Conservation (phyloP, 2,329 filamentous ascomycete genomes). For the Hypoxylon sp. region DNA sequence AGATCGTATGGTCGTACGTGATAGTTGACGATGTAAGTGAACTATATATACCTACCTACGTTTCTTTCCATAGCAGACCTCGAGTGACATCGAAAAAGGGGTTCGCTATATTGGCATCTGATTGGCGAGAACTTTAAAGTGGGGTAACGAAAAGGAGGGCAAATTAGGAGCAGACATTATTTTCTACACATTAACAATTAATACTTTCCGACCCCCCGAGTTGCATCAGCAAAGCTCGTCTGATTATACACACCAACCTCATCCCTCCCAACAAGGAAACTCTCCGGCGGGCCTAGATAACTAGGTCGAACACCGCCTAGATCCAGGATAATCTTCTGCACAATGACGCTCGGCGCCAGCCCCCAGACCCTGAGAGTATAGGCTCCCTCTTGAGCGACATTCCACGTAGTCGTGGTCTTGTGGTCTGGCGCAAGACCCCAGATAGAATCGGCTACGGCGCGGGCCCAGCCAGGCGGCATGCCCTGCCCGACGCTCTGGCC, state of each 20-base stretch:
- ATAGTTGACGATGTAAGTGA: background rate
- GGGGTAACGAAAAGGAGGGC: too few species aligned
- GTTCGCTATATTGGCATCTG: background rate
- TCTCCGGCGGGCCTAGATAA: conserved; percentile 71
- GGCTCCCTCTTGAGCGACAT: conserved; percentile 59
- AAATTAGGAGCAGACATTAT: background rate
- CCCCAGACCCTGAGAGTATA: conserved; percentile 68
- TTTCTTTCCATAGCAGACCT: background rate
- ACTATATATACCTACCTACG: background rate
- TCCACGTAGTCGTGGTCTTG: conserved; percentile 63
- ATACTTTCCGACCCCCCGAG: conserved; percentile 11
- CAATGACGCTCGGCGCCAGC: conserved; percentile 65
- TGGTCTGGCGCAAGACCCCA: conserved; percentile 62
- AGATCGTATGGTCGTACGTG: background rate
- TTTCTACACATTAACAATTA: background rate
- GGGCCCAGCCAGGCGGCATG: conserved; percentile 61
- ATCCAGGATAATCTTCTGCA: conserved; percentile 71
- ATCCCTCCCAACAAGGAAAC: conserved; percentile 63
- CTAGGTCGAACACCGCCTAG: conserved; percentile 68
- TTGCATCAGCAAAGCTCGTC: conserved; percentile 56
- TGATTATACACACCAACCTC: conserved; percentile 56
- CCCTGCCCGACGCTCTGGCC: conserved; percentile 58
- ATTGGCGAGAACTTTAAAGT: too few species aligned
- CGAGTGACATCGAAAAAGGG: background rate
- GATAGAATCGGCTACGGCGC: conserved; percentile 61